Base-by-base conservation (phyloP, 192 early-diverging fungal species). In the Lunasporangiospora selenospora region DNA sequence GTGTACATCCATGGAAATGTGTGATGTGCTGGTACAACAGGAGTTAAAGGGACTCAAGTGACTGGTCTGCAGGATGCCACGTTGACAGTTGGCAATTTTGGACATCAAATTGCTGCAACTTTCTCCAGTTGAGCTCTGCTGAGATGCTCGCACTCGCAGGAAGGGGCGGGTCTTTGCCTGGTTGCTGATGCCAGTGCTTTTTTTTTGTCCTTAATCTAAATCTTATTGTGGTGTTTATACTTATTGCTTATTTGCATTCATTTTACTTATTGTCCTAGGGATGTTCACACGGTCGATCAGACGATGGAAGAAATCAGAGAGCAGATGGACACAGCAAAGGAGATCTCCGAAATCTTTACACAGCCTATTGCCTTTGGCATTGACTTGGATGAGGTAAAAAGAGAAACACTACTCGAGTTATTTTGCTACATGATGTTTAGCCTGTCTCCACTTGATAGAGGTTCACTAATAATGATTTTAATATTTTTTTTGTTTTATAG, bases 291-390 rank as follows among this genome's bases (percentile, higher is more conserved):
- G 85, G 95, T 99, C 26, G 97, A 99, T 66, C 82, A 83, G 36
- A 95, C 90, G 12, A 95, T 96, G 93, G 97, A 99, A 61, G 93
- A 95, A 48, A 95, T 99, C 58, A 87, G 92, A 29, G 97, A 99
- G 58, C 95, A 99, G 75, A 97, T 98, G 92, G 94, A 96, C 59
- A 69, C 96, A 58, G 92, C 95, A 18, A 95, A 95, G 65, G 97
- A 98, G 77, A 87, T 99, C 11, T 91, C 89, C 16, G 92, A 95
- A 34, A 95, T 94, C 9, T 95, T 99, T 65, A 90, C 94, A 40
- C 88, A 89, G 75, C 95, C 95, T 0, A 85, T 95, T 61, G 75
- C 86, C 42, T 90, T 94, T 66, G 95, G 95, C 6, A 77, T 87
- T n/a, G 94, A 94, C 26, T 62, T 96, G 71, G 95, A 99, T 62